Evolutionary conservation across 2,329 filamentous ascomycete species (phyloP).

Genomic region (Paraphaeosphaeria sporulosa): DNA sequence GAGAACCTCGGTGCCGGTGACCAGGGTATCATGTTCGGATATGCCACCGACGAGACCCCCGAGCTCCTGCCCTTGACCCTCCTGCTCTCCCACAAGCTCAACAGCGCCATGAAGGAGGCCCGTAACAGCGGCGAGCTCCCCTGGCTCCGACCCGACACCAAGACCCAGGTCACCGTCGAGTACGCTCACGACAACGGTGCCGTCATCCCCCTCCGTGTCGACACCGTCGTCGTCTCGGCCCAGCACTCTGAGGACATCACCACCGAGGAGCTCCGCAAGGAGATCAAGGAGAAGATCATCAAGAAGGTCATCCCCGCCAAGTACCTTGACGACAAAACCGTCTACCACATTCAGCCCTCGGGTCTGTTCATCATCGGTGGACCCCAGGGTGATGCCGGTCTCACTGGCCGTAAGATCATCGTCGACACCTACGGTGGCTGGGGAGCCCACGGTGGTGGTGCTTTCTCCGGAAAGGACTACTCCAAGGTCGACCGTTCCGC

Average conservation of each 20-base stretch:
- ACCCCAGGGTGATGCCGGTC: slow-evolving; percentile 97
- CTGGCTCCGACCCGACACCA: slow-evolving; percentile 98
- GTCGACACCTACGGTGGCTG: slow-evolving; percentile 99
- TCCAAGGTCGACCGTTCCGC: slow-evolving; percentile 99
- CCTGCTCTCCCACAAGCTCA: slow-evolving; percentile 94
- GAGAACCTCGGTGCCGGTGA: slow-evolving; percentile 99
- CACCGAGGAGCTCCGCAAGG: slow-evolving; percentile 90
- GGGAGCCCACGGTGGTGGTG: slow-evolving; percentile 99
- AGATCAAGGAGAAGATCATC: slow-evolving; percentile 97
- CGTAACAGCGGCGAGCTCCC: slow-evolving; percentile 86
- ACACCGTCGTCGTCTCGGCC: slow-evolving; percentile 96
- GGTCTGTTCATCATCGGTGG: slow-evolving; percentile 99
- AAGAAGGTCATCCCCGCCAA: slow-evolving; percentile 91
- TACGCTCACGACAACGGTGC: slow-evolving; percentile 96
- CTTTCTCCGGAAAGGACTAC: slow-evolving; percentile 99
- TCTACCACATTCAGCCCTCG: slow-evolving; percentile 99
- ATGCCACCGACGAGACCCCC: slow-evolving; percentile 98
- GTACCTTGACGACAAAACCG: slow-evolving; percentile 89
- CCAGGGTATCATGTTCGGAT: slow-evolving; percentile 99
- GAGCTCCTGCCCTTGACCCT: slow-evolving; percentile 96
- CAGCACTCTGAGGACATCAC: slow-evolving; percentile 90
- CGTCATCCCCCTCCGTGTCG: slow-evolving; percentile 88
- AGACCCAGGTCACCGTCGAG: slow-evolving; percentile 99
- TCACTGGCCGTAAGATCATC: slow-evolving; percentile 99
- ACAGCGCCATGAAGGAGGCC: slow-evolving; percentile 90